A percentile compares a stretch with the other conserved stretches of the same genome.
Conservation (phyloP, 768 basidiomycete genomes). For the Leccinum fibrillosum region DNA sequence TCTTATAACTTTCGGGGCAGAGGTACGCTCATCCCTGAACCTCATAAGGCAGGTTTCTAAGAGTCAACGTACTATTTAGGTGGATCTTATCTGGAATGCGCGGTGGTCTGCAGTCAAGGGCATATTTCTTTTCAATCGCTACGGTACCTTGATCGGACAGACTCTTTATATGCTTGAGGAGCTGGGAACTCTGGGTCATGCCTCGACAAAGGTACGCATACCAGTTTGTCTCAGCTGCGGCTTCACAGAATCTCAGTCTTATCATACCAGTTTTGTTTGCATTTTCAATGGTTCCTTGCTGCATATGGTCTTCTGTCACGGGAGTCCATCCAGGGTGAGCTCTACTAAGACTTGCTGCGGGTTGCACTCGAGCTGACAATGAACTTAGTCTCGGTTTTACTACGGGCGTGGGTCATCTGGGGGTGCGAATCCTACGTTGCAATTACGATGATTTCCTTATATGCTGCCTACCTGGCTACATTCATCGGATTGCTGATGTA, state of each 20-base stretch:
- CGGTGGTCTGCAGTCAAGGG: conserved; percentile 11
- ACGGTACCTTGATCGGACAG: conserved; percentile 12
- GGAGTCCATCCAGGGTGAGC: not conserved
- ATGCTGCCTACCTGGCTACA: conserved; percentile 3
- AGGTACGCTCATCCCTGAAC: conserved; percentile 6
- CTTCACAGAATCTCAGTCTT: not conserved
- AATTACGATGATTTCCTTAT: conserved; percentile 7
- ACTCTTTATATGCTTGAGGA: conserved; percentile 11
- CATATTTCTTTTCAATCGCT: conserved; percentile 20
- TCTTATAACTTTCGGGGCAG: conserved; percentile 10
- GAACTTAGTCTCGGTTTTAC: conserved; percentile 12
- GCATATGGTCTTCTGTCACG: not conserved
- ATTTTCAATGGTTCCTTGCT: not conserved
- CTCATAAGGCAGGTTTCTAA: not conserved
- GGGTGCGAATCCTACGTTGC: not conserved
- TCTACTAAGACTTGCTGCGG: not conserved
- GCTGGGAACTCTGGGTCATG: conserved; percentile 9
- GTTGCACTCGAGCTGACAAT: not conserved
- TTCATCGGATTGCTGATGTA: not conserved
- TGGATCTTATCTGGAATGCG: conserved; percentile 5
- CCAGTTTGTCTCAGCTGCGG: not conserved
- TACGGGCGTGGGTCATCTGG: conserved; percentile 21
- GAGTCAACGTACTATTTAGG: not conserved
- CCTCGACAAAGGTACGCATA: conserved; percentile 7
- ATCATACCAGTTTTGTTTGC: conserved; percentile 11